Base-by-base conservation (phyloP, 2,329 filamentous ascomycete species). In the Coleophoma crateriformis region DNA sequence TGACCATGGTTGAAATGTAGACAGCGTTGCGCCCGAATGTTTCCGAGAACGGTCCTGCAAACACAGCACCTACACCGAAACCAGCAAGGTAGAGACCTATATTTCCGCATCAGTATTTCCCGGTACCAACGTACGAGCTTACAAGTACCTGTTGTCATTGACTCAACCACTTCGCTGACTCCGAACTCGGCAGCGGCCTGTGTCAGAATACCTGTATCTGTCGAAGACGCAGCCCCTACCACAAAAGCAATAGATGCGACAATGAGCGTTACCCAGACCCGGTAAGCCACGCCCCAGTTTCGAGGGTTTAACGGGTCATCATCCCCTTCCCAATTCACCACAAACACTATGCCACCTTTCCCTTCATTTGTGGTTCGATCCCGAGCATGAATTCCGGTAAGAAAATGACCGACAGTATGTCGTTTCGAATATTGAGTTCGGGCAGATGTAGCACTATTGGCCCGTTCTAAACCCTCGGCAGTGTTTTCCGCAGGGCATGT, bases 131-230 rank as follows among this genome's bases (percentile, higher is more conserved):
- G 14, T 3, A 39, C 3, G 10, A 19, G 15, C n/a, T n/a, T 39
- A 11, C 10, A 47, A 33, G 8, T 42, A 51, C 50, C 68, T 48
- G 68, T 78, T 1, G 72, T 71, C 37, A 78, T 57, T 14, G 71
- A 75, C 56, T 71, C 76, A 2, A 72, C 73, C 10, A 78, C 71
- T 32, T 76, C 65, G 20, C 70, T 71, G 0, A 79, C 75, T 1
- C 68, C 64, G 33, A 77, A 71, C 1, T 70, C 68, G 15, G 54
- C 53, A 0, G 69, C 67, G 0, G 72, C 75, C 49, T 74, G 69
- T 0, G 67, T 65, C 0, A 78, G 54, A 1, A 74, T 71, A 0
- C 68, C 68, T 1, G 75, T 72, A 48, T 79, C 76, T 40, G 81
- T 79, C 0, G 74, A 72, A 8, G 72, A 75, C 0, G 76, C 75